phyloP scores from a whole-genome alignment of 75 land plant genomes.

The Pinus albicaulis region DNA sequence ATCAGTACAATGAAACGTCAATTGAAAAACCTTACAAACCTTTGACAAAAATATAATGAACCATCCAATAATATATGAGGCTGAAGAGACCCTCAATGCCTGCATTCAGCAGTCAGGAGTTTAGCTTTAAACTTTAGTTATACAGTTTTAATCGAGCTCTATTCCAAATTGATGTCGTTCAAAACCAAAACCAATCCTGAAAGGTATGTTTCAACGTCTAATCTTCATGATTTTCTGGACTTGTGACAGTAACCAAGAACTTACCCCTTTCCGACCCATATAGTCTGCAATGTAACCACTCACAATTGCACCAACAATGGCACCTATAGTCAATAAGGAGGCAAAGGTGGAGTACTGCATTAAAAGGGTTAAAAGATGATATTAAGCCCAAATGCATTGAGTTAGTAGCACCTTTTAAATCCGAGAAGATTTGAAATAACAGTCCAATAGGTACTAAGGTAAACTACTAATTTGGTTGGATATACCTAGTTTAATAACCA shows the following conservation, averaged over 20 bases:
- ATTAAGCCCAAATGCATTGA: background rate
- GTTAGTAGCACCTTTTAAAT: background rate
- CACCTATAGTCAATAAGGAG: conserved; percentile 76
- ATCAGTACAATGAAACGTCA: background rate
- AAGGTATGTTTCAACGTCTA: background rate
- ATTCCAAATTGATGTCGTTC: background rate
- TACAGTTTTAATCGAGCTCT: too few species aligned
- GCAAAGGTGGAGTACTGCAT: conserved; percentile 72
- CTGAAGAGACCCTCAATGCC: conserved; percentile 47
- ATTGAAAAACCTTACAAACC: conserved; percentile 17
- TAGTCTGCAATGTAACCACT: conserved; percentile 69
- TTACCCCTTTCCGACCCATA: conserved; percentile 73
- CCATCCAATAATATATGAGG: conserved; percentile 47
- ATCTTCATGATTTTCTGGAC: background rate
- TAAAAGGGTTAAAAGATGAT: background rate
- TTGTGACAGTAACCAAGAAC: background rate
- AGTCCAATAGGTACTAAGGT: background rate
- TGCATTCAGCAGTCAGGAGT: conserved; percentile 6
- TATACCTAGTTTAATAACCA: background rate
- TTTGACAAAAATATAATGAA: conserved; percentile 33
- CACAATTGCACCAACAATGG: conserved; percentile 72
- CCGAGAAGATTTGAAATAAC: background rate
- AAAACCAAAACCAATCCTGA: background rate
- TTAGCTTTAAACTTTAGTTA: background rate
- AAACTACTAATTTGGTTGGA: background rate